Evolutionary conservation across 257 asterid genomes (phyloP).

Genomic region (Solanum megistacrolobum): DNA sequence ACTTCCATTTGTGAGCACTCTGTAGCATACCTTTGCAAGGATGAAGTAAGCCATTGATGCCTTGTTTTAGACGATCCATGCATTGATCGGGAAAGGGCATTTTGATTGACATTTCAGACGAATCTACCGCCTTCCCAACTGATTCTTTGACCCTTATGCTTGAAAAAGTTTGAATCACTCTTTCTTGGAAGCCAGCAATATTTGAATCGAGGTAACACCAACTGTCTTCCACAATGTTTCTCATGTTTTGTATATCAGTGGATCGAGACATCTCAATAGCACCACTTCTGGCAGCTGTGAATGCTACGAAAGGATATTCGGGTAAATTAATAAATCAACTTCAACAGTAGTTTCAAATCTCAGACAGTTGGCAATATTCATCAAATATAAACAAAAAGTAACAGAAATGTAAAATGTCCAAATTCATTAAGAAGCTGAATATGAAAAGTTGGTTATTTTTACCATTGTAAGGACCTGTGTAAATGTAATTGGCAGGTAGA

Average conservation of each 20-base stretch:
- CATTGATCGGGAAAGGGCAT: conserved; percentile 26
- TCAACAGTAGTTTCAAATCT: neutral
- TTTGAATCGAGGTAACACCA: conserved; percentile 27
- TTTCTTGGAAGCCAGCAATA: conserved; percentile 21
- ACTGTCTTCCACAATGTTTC: conserved; percentile 16
- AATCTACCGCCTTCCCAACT: conserved; percentile 18
- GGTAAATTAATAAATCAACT: neutral
- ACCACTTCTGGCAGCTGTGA: conserved; percentile 30
- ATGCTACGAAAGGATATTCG: conserved; percentile 22
- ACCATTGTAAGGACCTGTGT: conserved; percentile 52
- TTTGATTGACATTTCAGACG: conserved; percentile 22
- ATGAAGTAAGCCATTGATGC: conserved; percentile 22
- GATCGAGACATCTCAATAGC: conserved; percentile 36
- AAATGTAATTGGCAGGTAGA: conserved; percentile 58
- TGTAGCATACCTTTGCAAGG: conserved; percentile 31
- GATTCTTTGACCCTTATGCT: conserved; percentile 13
- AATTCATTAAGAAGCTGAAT: neutral
- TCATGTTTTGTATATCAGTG: conserved; percentile 16
- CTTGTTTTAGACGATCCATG: conserved; percentile 28
- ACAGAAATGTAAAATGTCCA: neutral
- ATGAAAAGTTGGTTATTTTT: neutral
- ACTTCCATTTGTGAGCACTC: neutral
- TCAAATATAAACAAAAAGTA: neutral
- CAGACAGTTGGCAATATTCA: neutral
- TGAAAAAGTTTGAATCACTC: conserved; percentile 16